Evolutionary conservation across 805 yeast genomes (phyloP), one percentile per base, ranked within the genome.

Genomic region (Zygotorulaspora chibaensis): DNA sequence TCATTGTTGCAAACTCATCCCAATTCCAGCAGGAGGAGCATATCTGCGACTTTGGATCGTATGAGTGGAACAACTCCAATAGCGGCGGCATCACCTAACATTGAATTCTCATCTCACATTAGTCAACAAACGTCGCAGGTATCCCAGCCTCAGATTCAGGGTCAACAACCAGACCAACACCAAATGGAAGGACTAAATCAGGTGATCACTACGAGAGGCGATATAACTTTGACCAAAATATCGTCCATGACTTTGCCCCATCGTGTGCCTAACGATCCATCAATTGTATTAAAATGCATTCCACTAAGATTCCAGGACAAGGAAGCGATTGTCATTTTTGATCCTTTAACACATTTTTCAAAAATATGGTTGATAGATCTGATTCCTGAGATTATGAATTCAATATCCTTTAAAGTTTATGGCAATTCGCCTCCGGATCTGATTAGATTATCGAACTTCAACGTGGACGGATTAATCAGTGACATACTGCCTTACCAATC

Each of bases 141-240:
- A 5, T 33, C 36, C 18, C 36, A 33, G 16, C 7, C 12, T 9
- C 41, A 16, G 28, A 29, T 28, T 13, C 35, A 29, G 16, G 29
- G 29, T 36, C 42, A 38, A 18, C 51, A 37, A 11, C 45, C 47
- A n/a, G 57, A 46, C 23, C 46, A 40, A 33, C 35, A 42, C 15
- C 47, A 49, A 12, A 43, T 33, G 20, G 48, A 42, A 13, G 8
- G 35, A 23, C 33, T 50, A 1, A 40, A 40, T 26, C 55, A 56
- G 33, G 67, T 74, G 0, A 73, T 75, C 13, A 60, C 70, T 0
- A 65, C 81, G 33, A 86, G 84, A 54, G 36, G 36, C 3, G 95
- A 87, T 60, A 74, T 83, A 56, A 81, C 83, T n/a, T 66, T 87
- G 48, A 79, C 89, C 0, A 77, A 75, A 56, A 63, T 85, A 2